phyloP scores from a whole-genome alignment of 2,329 filamentous ascomycete species.

The Xylaria sp. region DNA sequence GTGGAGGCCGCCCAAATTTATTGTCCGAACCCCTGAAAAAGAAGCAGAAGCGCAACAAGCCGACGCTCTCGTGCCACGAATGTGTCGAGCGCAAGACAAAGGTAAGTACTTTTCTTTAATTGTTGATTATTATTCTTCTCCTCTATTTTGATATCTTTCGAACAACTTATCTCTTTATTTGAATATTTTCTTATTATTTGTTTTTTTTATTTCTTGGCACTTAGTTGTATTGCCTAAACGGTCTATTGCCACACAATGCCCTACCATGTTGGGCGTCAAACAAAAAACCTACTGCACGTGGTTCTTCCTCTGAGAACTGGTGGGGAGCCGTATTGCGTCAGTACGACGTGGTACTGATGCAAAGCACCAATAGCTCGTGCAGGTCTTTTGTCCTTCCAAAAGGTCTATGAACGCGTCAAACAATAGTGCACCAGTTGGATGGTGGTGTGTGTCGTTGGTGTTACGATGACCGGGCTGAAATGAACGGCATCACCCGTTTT shows the following conservation, averaged over 20 bases:
- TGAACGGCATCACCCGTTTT: slow-evolving; percentile 11
- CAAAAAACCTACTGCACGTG: slow-evolving; percentile 21
- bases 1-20: slow-evolving; percentile 28
- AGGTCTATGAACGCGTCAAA: slow-evolving; percentile 9
- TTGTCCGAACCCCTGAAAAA: slow-evolving; percentile 63
- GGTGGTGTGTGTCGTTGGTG: slow-evolving; percentile 22
- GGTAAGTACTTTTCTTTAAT: slow-evolving; percentile 57
- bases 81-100: slow-evolving; percentile 87
- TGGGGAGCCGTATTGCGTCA: slow-evolving; percentile 41
- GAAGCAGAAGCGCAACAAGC: slow-evolving; percentile 87
- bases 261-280: slow-evolving; percentile 6
- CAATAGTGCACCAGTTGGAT: not conserved
- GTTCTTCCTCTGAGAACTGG: slow-evolving; percentile 24
- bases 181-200: not conserved
- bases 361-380: slow-evolving; percentile 27
- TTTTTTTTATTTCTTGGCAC: not conserved
- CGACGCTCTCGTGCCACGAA: slow-evolving; percentile 80
- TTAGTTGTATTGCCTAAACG: not conserved
- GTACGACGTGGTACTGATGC: slow-evolving; percentile 46
- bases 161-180: not conserved
- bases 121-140: slow-evolving; percentile 15
- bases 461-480: slow-evolving; percentile 18
- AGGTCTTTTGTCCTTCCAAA: slow-evolving; percentile 14
- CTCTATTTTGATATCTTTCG: not conserved
- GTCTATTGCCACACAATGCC: not conserved